Percentiles rank a stretch among this genome's conserved stretches.
Evolutionary conservation across 768 basidiomycete species (phyloP).

Genomic region (Calocera viscosa): DNA sequence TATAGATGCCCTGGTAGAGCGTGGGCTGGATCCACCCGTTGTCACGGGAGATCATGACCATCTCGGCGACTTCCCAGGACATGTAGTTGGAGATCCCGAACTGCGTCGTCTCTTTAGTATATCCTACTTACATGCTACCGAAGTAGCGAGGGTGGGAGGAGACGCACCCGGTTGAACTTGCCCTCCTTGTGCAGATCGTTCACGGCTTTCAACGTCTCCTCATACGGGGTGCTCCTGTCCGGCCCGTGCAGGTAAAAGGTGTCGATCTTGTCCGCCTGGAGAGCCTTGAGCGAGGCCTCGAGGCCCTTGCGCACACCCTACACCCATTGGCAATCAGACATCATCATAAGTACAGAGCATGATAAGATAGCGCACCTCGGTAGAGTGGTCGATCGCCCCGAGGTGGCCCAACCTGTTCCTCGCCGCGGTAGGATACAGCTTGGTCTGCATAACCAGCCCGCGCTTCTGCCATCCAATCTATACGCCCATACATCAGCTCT

Average conservation of each 20-base stretch:
- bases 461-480: conserved; percentile 33
- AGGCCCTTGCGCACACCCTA: conserved; percentile 30
- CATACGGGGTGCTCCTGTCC: conserved; percentile 34
- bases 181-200: conserved; percentile 38
- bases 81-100: conserved; percentile 37
- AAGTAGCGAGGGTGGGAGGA: conserved; percentile 1
- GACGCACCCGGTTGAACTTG: conserved; percentile 32
- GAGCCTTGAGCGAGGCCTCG: conserved; percentile 32
- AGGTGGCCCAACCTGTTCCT: background rate
- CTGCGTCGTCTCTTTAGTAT: conserved; percentile 16
- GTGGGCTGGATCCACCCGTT: conserved; percentile 40
- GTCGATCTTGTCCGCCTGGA: conserved; percentile 36
- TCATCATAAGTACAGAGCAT: conserved; percentile 16
- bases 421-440: conserved; percentile 37
- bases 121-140: background rate
- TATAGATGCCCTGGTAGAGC: conserved; percentile 39
- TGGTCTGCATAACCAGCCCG: conserved; percentile 47
- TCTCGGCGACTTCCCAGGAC: conserved; percentile 35
- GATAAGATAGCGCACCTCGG: conserved; percentile 19
- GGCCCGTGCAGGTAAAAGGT: conserved; percentile 40
- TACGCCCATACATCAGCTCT: background rate
- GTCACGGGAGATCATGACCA: conserved; percentile 31
- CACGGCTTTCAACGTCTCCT: conserved; percentile 36
- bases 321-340: background rate
- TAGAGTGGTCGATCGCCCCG: conserved; percentile 7